Base-by-base conservation (phyloP, 352 stramenopile genomes). In the Pythium volutum region DNA sequence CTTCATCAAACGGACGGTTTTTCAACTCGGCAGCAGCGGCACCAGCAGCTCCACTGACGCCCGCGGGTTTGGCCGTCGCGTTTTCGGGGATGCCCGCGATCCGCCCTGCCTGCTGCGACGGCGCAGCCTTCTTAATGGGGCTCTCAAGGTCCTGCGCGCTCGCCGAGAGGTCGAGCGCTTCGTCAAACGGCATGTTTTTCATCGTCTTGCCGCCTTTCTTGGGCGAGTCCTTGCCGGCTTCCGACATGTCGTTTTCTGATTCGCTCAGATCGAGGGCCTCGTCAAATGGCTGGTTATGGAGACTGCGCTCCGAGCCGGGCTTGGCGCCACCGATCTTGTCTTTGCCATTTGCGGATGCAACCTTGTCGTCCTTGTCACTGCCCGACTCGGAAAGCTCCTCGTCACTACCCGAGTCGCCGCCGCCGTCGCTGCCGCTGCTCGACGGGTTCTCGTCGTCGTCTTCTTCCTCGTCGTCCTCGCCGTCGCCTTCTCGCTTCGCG, bases 181-280 rank as follows among this genome's bases (percentile, higher is more conserved):
- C 86, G 43, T 93, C 84, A 49, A 93, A 91, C 20, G 77, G 83
- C 67, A 87, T 73, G 50, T 93, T 91, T 61, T 91, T 89, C 33
- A 93, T n/a, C 20, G 58, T 52, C 58, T 79, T 81, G 26, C 47
- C 49, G 26, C 60, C 62, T 41, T 81, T 87, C 69, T 87, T 89
- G 56, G 80, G 83, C 41, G 81, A 89, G 27, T 90, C 80, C 20
- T 70, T 61, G 64, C 60, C 70, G 5, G 27, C 46, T 29, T 76
- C 69, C 10, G 55, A 67, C 58, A 79, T 67, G 43, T 73, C 74
- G 43, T 71, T 71, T 36, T 85, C 76, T 11, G 86, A 95, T 64
- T 95, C 87, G 53, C 86, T 95, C 51, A 96, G 68, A 48, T 96
- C 87, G n/a, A 96, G 61, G 12, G 84, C 78, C 57, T 95, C 88